Evolutionary conservation across 2,329 filamentous ascomycete genomes (phyloP), one percentile per base, ranked within the genome.

Genomic region (Microcera coccophila): DNA sequence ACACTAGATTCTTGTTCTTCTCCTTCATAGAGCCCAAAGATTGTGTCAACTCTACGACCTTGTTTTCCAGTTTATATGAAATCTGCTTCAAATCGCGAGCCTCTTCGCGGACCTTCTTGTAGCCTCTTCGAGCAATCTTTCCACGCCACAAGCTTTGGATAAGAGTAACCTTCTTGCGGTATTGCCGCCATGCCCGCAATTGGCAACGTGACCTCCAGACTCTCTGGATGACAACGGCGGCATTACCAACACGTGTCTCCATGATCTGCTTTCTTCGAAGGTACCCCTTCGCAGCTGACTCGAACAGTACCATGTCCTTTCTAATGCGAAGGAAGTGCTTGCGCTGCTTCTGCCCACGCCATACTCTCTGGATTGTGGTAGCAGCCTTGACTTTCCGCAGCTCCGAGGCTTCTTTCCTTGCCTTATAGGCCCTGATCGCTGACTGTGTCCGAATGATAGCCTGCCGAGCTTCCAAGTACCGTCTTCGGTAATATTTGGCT

Each of bases 31-130:
- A 84, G 53, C 93, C 90, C 57, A 98, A 71, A 38, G 85, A 88
- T 67, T 98, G 93, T 1, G 93, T 98, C 60, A 98, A 79, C 72
- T 98, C 93, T 50, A 98, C 89, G 50, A 98, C 93, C 81, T 98
- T 98, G 78, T 98, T 97, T 68, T 98, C 93, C 58, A 98, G 75
- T 75, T 95, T 97, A 76, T 98, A 98, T 3, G 93, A 97, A 57
- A 98, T 98, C 69, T 97, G 91, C 76, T 97, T 97, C 65, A 98
- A 80, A 73, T 98, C 94, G 62, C 93, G 87, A 53, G 93, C 93
- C 69, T 98, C 93, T 68, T 96, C 90, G 55, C 93, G 88, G 48
- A 95, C 72, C 57, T 75, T 82, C 80, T 95, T 97, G 76, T 98
- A 98, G 37, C 81, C 83, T 54, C 77, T 81, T 53, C 93, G 82